Base-by-base conservation (phyloP, 805 yeast species). In the Yarrowia yakushimensis region DNA sequence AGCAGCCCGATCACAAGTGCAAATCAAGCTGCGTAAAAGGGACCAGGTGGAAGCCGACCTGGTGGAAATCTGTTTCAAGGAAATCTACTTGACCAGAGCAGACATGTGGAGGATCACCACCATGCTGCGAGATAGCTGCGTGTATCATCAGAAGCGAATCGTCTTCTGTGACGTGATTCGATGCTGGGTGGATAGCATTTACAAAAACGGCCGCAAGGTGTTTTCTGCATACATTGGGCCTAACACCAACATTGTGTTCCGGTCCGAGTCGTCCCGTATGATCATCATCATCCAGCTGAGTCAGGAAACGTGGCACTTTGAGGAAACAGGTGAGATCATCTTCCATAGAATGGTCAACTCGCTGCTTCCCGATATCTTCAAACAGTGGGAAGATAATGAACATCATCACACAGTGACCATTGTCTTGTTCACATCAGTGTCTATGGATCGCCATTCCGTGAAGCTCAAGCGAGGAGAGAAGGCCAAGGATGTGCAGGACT, bases 251-350 rank as follows among this genome's bases (percentile, higher is more conserved):
- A 76, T 94, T 28, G 89, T 91, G 0, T 93, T 88, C 72, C 80
- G 99, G 50, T 90, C 97, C 1, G 97, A 93, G 69, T 86, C 96
- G 41, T 96, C 97, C 1, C 83, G 88, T 63, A 76, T 93, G 63
- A 82, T 90, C 15, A 88, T 92, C 55, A 78, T 94, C 65, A 85
- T 94, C 57, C 99, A 94, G 71, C 84, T 92, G 65, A 88, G 97
- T 0, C 82, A 87, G 39, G 99, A 94, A 70, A 94, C 94, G 97
- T 94, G 97, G 96, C 90, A 91, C 72, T 94, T 94, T 73, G 98
- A 94, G 73, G 97, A 92, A 70, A 88, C 88, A 67, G 99, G 99
- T 1, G 97, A 93, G 70, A 88, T 92, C 61, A 83, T 90, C 82
- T 93, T 93, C 72, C 93, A 92, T 72, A 90, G 91, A 73, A 83